Base-by-base conservation (phyloP, 2,329 filamentous ascomycete genomes). In the Onygena corvina region DNA sequence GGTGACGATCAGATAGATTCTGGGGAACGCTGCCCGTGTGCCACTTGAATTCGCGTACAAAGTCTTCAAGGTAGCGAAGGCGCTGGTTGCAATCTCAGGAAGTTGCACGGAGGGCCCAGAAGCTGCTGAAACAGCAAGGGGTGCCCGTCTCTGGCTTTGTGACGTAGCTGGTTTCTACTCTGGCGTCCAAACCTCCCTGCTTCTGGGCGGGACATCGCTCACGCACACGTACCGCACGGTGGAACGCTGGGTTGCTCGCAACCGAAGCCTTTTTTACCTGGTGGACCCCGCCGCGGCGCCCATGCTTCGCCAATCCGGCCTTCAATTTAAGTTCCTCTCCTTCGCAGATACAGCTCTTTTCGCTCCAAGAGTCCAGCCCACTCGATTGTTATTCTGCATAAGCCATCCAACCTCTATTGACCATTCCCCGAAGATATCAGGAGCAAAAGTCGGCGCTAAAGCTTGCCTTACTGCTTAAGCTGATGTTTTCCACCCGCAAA, bases 41-140 rank as follows among this genome's bases (percentile, higher is more conserved):
- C 27, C 27, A 29, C 27, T 29, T 11, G 11, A 5, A 29, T 11
- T 5, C 11, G 11, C 11, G 27, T 29, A 29, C 11, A n/a, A n/a
- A n/a, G n/a, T n/a, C n/a, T n/a, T n/a, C n/a, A n/a, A n/a, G n/a
- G n/a, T n/a, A n/a, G 31, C 31, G 31, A 34, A 34, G 16, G 16
- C 11, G 31, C 31, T 1, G 11, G 31, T 14, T 20, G 34, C 16
- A 18, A 20, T 38, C 34, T n/a, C 34, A 23, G 25, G 11, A 40
- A 23, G 36, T 40, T 18, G 36, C 36, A 40, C 36, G 25, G 36
- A 40, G 11, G 20, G 36, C 36, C 5, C 6, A 23, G 36, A 23
- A 40, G 36, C n/a, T 40, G 36, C 21, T 40, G 36, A 40, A 40
- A 40, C 36, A 40, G n/a, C 36, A 40, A 18, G 36, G 36, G 25